Evolutionary conservation across 768 basidiomycete species (phyloP), one percentile per base, ranked within the genome.

Genomic region (Auriscalpium orientale): DNA sequence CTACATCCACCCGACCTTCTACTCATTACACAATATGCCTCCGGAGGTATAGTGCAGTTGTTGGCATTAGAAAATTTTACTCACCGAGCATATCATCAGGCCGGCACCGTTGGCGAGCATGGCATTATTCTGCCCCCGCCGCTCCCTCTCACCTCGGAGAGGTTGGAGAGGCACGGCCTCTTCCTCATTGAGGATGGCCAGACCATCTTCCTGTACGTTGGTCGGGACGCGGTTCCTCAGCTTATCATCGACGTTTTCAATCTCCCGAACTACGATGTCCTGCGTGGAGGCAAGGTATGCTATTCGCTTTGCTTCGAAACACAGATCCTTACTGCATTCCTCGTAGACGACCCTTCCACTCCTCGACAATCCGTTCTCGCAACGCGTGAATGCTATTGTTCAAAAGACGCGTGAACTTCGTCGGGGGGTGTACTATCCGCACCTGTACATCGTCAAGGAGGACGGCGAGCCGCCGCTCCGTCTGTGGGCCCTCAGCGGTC

Each of bases 131-230:
- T 98, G 68, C 97, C 97, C 1, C 84, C 86, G 2, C 80, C 91
- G 4, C 76, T 97, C 5, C 95, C 95, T 22, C 81, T 94, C 56
- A 95, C 94, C 1, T 93, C 91, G n/a, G 95, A 98, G 71, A 80
- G 93, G 40, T 76, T 99, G 53, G 95, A 98, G 71, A 79, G 95
- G 50, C 94, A 98, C 64, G 97, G 97, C 56, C 76, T 99, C 54
- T 98, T 87, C 82, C 72, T 99, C 59, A 97, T 99, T 62, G 97
- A 98, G 70, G 95, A 98, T 69, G 91, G 90, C 1, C 97, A 98
- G 71, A 95, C 90, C 20, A 91, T 99, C 66, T 98, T 99, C 84
- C 77, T 98, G 49, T 98, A 92, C 88, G 83, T 99, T 50, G 97
- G 97, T n/a, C 84, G 94, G 34, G 95, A 98, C 68, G 93, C 97